Percentiles rank a stretch among this genome's conserved stretches.
Conservation (phyloP, 805 yeast genomes). For the Myxozyma geophila region DNA sequence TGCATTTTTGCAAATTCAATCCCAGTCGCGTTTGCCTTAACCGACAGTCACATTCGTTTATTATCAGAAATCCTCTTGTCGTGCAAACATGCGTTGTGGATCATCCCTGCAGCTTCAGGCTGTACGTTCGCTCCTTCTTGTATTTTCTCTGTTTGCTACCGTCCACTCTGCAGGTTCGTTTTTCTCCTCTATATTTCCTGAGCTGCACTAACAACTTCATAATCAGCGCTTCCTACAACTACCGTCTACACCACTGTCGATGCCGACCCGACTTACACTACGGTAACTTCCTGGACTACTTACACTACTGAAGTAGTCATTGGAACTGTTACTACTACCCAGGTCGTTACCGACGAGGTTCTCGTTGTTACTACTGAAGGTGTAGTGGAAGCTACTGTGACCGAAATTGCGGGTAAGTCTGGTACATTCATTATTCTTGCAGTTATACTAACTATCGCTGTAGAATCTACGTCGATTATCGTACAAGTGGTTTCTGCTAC, state of each 20-base stretch:
- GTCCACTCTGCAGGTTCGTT: conserved; percentile 10
- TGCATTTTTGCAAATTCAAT: no score
- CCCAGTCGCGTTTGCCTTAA: neutral
- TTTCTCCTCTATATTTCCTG: no score
- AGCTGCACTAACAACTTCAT: neutral
- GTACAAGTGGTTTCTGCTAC: neutral
- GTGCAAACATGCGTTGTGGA: neutral
- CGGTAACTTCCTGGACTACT: conserved; percentile 21
- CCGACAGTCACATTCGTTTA: neutral
- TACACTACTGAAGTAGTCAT: conserved; percentile 22
- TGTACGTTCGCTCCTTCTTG: neutral
- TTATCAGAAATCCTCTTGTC: neutral
- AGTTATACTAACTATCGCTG: neutral
- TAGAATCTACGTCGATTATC: conserved; percentile 5
- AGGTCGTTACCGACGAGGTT: conserved; percentile 30
- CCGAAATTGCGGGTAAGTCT: conserved; percentile 4
- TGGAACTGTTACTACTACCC: conserved; percentile 35
- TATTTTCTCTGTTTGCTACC: neutral
- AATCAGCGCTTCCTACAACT: conserved; percentile 27
- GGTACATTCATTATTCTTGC: neutral
- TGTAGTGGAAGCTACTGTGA: neutral
- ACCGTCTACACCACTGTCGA: conserved; percentile 26
- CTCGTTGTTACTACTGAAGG: conserved; percentile 5
- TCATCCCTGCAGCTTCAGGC: neutral
- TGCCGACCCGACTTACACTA: conserved; percentile 26